phyloP scores from a whole-genome alignment of 345 rosid species.

The Eucalyptus lansdowneana region DNA sequence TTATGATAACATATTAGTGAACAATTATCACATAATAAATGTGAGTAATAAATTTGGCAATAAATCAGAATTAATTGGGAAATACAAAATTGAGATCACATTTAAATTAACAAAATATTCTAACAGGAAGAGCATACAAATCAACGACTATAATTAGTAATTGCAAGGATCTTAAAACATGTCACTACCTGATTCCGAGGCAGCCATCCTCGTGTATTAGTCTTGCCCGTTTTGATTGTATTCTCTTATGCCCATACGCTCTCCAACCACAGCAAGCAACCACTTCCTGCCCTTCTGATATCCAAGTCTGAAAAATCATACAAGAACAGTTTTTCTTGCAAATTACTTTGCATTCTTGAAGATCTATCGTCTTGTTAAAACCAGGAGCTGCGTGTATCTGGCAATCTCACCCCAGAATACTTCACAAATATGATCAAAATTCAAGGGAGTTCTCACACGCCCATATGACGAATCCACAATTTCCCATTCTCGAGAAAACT shows the following conservation, averaged over 20 bases:
- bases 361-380: conserved; percentile 3
- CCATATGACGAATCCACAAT: conserved; percentile 5
- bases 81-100: too few relatives aligned
- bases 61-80: too few relatives aligned
- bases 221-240: background rate
- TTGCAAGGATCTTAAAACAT: background rate
- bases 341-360: conserved; percentile 11
- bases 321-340: conserved; percentile 48
- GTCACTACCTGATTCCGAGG: background rate
- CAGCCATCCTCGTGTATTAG: background rate
- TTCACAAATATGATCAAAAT: conserved; percentile 17
- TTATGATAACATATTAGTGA: too few relatives aligned
- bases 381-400: conserved; percentile 18
- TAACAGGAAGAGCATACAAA: background rate
- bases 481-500: conserved; percentile 14
- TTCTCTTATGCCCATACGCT: background rate
- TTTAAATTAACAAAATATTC: too few relatives aligned
- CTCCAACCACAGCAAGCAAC: background rate
- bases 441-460: conserved; percentile 15
- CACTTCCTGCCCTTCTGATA: conserved; percentile 9
- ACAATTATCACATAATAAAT: too few relatives aligned
- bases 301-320: conserved; percentile 20
- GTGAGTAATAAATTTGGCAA: too few relatives aligned
- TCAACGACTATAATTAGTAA: background rate
- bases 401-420: conserved; percentile 16